A percentile compares a stretch with the other conserved stretches of the same genome.
These are phyloP conservation scores for Lagenidium sp. DNA, from an alignment of 352 stramenopile genomes.

Conservation along the genomic window DNA sequence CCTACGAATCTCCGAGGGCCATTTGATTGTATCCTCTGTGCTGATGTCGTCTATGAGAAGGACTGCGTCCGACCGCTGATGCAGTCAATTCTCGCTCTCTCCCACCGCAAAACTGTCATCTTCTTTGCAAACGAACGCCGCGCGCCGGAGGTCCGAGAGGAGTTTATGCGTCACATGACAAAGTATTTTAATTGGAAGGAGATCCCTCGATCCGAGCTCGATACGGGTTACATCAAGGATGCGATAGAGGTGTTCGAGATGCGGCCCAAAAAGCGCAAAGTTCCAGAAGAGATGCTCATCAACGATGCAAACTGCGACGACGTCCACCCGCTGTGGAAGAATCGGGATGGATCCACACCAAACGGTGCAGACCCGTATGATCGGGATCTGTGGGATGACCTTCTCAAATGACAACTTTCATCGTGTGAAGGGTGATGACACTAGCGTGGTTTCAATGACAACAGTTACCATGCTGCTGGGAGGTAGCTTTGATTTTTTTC, in stretches of 20 bases:
- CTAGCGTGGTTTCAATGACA: too few relatives aligned
- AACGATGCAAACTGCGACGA: conserved; percentile 24
- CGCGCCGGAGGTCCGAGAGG: conserved; percentile 39
- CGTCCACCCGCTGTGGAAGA: conserved; percentile 27
- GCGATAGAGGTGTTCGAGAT: conserved; percentile 76
- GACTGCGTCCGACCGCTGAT: conserved; percentile 62
- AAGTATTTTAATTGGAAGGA: conserved; percentile 74
- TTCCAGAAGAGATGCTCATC: conserved; percentile 66
- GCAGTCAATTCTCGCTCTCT: conserved; percentile 69
- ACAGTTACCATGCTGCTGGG: too few relatives aligned
- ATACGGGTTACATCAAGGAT: conserved; percentile 61
- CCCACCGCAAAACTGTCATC: conserved; percentile 69
- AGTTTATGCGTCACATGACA: conserved; percentile 60
- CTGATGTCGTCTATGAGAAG: conserved; percentile 79
- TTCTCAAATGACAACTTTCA: conserved; percentile 40
- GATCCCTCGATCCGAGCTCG: conserved; percentile 40
- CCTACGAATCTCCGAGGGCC: conserved; percentile 38
- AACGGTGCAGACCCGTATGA: conserved; percentile 43
- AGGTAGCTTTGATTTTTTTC: too few relatives aligned
- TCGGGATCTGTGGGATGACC: conserved; percentile 57
- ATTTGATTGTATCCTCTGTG: conserved; percentile 76
- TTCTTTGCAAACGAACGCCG: conserved; percentile 72
- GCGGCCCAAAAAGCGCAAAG: conserved; percentile 64
- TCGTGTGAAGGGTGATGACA: too few relatives aligned
- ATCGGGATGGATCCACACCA: conserved; percentile 8